Percentiles rank a stretch among this genome's conserved stretches.
Evolutionary conservation across 2,329 filamentous ascomycete genomes (phyloP).

Genomic region (Trichoderma hamatum): DNA sequence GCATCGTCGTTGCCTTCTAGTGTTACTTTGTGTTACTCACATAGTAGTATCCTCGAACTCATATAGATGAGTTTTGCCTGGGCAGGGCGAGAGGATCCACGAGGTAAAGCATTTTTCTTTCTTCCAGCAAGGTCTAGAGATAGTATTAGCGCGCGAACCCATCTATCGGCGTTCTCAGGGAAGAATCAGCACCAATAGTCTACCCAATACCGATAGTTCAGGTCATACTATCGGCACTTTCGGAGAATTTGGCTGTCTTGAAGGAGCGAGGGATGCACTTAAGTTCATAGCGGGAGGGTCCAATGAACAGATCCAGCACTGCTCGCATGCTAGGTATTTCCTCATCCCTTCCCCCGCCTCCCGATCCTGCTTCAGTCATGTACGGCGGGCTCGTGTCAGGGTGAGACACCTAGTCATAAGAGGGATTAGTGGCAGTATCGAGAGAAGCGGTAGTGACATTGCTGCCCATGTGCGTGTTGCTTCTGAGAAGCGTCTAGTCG

Average conservation of each 20-base stretch:
- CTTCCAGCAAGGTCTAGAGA: background rate
- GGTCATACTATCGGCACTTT: background rate
- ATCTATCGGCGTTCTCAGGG: background rate
- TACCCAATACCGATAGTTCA: background rate
- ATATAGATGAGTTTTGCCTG: background rate
- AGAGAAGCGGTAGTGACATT: background rate
- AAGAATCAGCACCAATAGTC: background rate
- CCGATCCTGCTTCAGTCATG: background rate
- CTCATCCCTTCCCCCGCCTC: conserved; percentile 9
- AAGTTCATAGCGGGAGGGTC: background rate
- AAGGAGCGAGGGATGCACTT: background rate
- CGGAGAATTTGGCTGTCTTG: background rate
- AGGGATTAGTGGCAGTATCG: background rate
- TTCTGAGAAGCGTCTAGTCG: background rate
- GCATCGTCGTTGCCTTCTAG: background rate
- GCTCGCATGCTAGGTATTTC: background rate
- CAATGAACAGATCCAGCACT: background rate
- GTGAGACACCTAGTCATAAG: conserved; percentile 4
- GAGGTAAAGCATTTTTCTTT: background rate
- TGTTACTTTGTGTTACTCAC: background rate
- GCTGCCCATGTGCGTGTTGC: background rate
- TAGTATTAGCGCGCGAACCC: background rate
- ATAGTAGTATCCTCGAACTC: background rate
- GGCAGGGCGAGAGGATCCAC: background rate
- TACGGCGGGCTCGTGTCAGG: conserved; percentile 11